Conservation (phyloP, 345 rosid genomes). For the Syzygium jambos region DNA sequence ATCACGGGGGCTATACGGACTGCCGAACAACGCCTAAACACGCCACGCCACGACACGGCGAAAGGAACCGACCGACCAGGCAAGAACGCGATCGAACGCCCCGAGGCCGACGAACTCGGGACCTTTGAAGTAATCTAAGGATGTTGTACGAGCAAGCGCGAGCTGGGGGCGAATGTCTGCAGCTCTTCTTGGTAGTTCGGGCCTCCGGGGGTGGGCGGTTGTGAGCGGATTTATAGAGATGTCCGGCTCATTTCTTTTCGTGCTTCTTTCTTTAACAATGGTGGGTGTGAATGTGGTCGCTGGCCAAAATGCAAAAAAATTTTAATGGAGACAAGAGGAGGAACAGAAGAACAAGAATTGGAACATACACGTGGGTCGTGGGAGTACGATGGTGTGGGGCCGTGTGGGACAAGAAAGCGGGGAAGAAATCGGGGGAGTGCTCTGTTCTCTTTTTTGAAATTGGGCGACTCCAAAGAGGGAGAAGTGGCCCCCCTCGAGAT, state of each 20-base stretch:
- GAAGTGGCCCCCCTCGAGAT: neutral
- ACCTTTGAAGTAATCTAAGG: neutral
- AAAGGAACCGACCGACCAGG: neutral
- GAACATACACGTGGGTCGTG: neutral
- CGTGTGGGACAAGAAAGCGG: neutral
- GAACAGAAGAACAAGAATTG: neutral
- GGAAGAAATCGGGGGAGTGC: neutral
- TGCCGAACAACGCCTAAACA: neutral
- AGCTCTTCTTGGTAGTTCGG: neutral
- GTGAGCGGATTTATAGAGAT: neutral
- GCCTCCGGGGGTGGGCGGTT: neutral
- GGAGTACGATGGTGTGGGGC: neutral
- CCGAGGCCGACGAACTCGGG: no score
- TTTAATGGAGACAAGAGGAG: neutral
- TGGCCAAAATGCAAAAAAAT: neutral
- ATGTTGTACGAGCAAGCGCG: neutral
- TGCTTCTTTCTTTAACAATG: neutral
- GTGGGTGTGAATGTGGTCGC: neutral
- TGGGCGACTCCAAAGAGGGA: neutral
- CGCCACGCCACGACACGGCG: neutral
- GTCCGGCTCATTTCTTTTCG: neutral
- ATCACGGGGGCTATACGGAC: neutral
- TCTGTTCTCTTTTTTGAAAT: conserved; percentile 1
- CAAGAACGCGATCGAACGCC: neutral
- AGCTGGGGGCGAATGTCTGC: neutral